Conservation (phyloP, 2,329 filamentous ascomycete genomes). For the Sclerotinia glacialis region DNA sequence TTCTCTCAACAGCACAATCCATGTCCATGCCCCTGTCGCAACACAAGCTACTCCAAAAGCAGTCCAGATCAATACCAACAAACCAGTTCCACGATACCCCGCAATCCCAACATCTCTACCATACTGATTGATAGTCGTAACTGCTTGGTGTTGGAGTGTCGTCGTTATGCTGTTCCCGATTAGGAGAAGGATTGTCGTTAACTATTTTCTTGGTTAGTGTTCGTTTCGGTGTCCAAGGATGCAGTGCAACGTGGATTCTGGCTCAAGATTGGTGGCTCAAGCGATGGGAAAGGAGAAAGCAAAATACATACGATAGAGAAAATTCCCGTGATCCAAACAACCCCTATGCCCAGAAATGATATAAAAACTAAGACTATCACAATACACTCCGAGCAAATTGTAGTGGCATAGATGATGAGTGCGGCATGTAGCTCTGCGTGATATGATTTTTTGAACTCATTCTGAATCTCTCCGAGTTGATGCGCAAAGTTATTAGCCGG, state of each 20-base stretch:
- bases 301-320: neutral
- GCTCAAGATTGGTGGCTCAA: neutral
- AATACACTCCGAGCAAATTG: neutral
- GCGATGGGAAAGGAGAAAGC: neutral
- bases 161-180: neutral
- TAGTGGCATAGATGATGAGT: neutral
- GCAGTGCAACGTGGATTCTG: neutral
- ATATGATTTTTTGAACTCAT: neutral
- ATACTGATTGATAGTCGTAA: neutral
- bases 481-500: neutral
- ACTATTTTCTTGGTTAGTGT: neutral
- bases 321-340: neutral
- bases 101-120: neutral
- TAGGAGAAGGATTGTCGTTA: neutral
- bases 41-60: conserved; percentile 9
- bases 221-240: neutral
- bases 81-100: neutral
- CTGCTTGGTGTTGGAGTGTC: neutral
- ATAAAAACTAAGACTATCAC: neutral
- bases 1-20: neutral
- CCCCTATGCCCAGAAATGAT: neutral
- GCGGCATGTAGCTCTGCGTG: neutral
- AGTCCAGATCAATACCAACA: conserved; percentile 9
- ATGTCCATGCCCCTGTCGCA: neutral
- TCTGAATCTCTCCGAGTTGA: conserved; percentile 6